Conservation (phyloP, 2,329 filamentous ascomycete species). For the Alternaria panax region DNA sequence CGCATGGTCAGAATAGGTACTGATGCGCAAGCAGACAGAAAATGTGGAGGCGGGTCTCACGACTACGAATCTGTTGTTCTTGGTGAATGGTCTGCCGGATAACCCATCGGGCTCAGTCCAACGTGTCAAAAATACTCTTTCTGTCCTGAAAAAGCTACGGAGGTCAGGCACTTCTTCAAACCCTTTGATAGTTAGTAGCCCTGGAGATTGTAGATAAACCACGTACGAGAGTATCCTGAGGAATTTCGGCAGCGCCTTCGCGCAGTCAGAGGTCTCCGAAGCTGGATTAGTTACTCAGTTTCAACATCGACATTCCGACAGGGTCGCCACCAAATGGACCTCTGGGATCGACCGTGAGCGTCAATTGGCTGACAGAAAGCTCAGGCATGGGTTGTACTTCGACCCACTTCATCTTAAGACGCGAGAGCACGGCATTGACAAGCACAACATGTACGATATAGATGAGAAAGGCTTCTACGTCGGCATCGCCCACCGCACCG, state of each 20-base stretch:
- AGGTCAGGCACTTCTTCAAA: no score
- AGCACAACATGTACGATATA: slow-evolving; percentile 19
- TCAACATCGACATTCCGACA: slow-evolving; percentile 2
- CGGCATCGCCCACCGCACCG: slow-evolving; percentile 6
- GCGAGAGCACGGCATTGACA: slow-evolving; percentile 9
- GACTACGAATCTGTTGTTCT: no score
- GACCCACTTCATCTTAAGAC: slow-evolving; percentile 14
- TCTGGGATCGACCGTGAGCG: slow-evolving; percentile 3
- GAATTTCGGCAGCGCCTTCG: neutral
- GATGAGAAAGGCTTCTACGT: slow-evolving; percentile 16
- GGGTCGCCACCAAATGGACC: slow-evolving; percentile 9
- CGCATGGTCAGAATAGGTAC: no score
- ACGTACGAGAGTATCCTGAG: no score
- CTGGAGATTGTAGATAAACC: no score
- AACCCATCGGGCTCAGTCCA: no score
- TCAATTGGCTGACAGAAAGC: slow-evolving; percentile 5
- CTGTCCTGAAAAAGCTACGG: no score
- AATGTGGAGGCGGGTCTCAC: no score
- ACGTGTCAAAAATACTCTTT: no score
- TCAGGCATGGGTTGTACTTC: slow-evolving; percentile 14
- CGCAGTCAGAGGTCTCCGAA: slow-evolving; percentile 11
- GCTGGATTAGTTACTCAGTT: slow-evolving; percentile 16
- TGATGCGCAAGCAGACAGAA: no score
- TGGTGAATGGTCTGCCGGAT: no score
- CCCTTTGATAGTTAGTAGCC: no score